phyloP scores from a whole-genome alignment of 2,329 filamentous ascomycete genomes.

The Lojkania enalia region DNA sequence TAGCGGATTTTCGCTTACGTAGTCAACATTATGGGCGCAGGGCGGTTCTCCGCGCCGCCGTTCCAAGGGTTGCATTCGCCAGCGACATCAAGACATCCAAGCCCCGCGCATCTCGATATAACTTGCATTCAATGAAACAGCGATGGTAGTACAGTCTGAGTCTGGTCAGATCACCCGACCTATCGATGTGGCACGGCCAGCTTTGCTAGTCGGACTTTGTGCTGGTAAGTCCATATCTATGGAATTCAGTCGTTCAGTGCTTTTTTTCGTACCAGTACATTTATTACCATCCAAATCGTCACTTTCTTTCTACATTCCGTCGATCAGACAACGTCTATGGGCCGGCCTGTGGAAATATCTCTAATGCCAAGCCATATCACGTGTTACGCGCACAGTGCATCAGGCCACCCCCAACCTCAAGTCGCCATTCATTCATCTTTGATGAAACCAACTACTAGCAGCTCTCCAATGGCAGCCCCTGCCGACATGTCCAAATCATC shows the following conservation, averaged over 20 bases:
- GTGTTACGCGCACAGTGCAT: too few species aligned
- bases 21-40: conserved; percentile 11
- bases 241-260: too few species aligned
- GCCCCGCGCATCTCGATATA: background rate
- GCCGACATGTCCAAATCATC: too few species aligned
- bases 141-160: conserved; percentile 29
- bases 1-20: conserved; percentile 22
- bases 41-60: conserved; percentile 9
- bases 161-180: conserved; percentile 31
- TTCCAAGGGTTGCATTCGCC: background rate
- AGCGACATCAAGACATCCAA: conserved; percentile 4
- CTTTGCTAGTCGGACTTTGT: conserved; percentile 30
- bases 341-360: too few species aligned
- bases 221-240: conserved; percentile 28
- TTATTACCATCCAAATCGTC: background rate
- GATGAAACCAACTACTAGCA: too few species aligned
- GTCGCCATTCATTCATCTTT: too few species aligned
- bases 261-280: too few species aligned
- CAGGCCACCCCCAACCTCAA: too few species aligned
- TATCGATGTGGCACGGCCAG: conserved; percentile 29
- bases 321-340: background rate
- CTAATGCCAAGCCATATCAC: conserved; percentile 18
- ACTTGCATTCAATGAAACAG: conserved; percentile 20
- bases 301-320: background rate
- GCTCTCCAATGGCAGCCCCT: too few species aligned